Evolutionary conservation across 108 stramenopile genomes (phyloP).

Genomic region (Schizochytrium sp.): DNA sequence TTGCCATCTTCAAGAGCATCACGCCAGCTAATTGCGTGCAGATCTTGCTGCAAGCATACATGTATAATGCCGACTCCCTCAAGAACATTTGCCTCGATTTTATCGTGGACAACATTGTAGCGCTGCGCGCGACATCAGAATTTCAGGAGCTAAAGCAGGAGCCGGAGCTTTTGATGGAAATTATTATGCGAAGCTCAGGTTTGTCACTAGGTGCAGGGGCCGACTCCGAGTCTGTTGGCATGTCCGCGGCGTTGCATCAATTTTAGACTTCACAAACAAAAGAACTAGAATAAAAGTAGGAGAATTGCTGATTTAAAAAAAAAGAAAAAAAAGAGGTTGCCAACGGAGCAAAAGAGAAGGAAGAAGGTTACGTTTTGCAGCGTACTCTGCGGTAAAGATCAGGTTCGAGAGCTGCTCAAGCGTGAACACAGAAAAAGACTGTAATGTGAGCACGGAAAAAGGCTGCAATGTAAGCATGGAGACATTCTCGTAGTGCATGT

Average conservation of each 20-base stretch:
- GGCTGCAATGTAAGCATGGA: too few relatives aligned
- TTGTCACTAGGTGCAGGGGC: neutral
- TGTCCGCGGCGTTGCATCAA: neutral
- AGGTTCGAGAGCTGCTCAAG: too few relatives aligned
- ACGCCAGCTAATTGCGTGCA: conserved; percentile 23
- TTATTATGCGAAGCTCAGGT: conserved; percentile 52
- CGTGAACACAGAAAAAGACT: too few relatives aligned
- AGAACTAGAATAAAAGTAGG: too few relatives aligned
- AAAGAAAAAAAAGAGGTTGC: too few relatives aligned
- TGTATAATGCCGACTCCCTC: conserved; percentile 36
- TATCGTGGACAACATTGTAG: conserved; percentile 66
- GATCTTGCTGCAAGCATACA: conserved; percentile 29
- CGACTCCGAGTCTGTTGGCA: neutral
- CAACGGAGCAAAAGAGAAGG: too few relatives aligned
- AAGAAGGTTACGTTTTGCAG: too few relatives aligned
- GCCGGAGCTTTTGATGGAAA: conserved; percentile 81
- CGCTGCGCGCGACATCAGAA: conserved; percentile 37
- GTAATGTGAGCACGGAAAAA: too few relatives aligned
- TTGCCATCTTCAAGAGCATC: conserved; percentile 41
- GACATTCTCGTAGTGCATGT: too few relatives aligned
- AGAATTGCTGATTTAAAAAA: too few relatives aligned
- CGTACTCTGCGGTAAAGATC: too few relatives aligned
- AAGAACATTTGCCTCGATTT: conserved; percentile 64
- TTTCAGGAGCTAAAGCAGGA: conserved; percentile 69
- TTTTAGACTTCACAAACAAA: too few relatives aligned